Conservation (phyloP, 805 yeast species). For the Brettanomyces custersianus region DNA sequence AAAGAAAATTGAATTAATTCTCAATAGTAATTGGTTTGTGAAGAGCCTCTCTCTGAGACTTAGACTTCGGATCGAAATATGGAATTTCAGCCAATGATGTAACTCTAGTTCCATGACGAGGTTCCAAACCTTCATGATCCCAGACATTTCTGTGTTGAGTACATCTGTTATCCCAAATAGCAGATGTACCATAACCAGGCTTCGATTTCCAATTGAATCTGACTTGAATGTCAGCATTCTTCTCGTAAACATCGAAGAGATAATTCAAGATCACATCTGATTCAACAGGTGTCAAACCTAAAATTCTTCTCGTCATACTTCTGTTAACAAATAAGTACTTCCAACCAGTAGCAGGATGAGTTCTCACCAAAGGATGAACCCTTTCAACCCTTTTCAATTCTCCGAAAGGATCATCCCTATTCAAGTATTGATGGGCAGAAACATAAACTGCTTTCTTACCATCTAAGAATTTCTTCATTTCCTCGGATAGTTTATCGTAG, state of each 20-base stretch:
- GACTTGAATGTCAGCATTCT: slow-evolving; percentile 47
- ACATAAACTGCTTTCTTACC: slow-evolving; percentile 37
- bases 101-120: slow-evolving; percentile 47
- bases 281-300: slow-evolving; percentile 42
- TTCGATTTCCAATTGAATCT: slow-evolving; percentile 40
- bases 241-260: slow-evolving; percentile 37
- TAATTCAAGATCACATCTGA: slow-evolving; percentile 35
- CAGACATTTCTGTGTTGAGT: slow-evolving; percentile 36
- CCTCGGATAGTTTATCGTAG: slow-evolving; percentile 42
- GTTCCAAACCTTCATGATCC: slow-evolving; percentile 31
- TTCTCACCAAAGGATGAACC: slow-evolving; percentile 50
- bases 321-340: slow-evolving; percentile 46
- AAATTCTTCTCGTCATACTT: slow-evolving; percentile 38
- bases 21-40: slow-evolving; percentile 21
- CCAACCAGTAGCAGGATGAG: slow-evolving; percentile 57
- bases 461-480: slow-evolving; percentile 38
- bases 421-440: slow-evolving; percentile 29
- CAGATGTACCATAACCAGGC: slow-evolving; percentile 34
- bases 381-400: slow-evolving; percentile 39
- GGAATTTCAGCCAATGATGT: slow-evolving; percentile 48
- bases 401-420: slow-evolving; percentile 32
- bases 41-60: slow-evolving; percentile 43
- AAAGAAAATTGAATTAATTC: slow-evolving; percentile 14
- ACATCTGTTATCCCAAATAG: slow-evolving; percentile 42
- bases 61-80: slow-evolving; percentile 38